Evolutionary conservation across 257 asterid species (phyloP).

Genomic region (Solanum lycopersicoides): DNA sequence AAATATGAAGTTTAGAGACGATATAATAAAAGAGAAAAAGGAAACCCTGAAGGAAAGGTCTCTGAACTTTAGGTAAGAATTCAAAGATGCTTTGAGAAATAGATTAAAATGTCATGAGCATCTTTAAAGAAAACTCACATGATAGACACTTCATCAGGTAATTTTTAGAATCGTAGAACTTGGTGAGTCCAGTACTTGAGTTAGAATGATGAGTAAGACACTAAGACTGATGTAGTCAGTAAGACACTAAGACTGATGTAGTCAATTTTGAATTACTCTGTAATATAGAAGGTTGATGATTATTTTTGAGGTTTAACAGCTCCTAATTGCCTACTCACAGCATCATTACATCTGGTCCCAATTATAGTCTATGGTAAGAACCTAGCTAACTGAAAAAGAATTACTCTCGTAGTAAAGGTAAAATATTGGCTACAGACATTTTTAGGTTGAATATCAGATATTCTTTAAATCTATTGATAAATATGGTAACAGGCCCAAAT

Average conservation of each 20-base stretch:
- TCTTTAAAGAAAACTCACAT: neutral
- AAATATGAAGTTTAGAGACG: neutral
- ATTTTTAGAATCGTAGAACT: neutral
- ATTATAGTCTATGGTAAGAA: neutral
- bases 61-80: neutral
- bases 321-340: neutral
- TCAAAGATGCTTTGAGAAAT: neutral
- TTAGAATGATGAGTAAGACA: neutral
- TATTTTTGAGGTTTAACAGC: neutral
- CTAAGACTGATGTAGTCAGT: too few species aligned
- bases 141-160: neutral
- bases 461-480: neutral
- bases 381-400: neutral
- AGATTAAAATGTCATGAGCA: neutral
- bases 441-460: neutral
- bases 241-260: neutral
- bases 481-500: neutral
- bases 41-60: neutral
- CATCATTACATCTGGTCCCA: neutral
- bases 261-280: neutral
- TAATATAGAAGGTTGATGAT: neutral
- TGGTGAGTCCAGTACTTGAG: neutral
- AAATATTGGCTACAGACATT: neutral
- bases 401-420: neutral
- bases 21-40: neutral